Evolutionary conservation across 1,284 basidiomycete genomes (phyloP).

Genomic region (Clitocybe nebularis): DNA sequence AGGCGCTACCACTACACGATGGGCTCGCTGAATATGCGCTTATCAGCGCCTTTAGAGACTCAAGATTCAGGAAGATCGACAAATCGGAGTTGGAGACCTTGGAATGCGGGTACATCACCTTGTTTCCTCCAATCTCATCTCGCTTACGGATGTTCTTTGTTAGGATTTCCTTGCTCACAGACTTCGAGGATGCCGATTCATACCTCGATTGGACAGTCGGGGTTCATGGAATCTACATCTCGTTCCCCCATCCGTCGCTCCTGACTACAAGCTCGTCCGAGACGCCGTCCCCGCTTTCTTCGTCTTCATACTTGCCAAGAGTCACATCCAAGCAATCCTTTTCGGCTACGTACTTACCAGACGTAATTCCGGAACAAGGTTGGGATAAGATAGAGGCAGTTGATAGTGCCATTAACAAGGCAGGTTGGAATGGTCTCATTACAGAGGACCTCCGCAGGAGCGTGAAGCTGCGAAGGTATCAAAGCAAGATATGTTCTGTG

Average conservation of each 20-base stretch:
- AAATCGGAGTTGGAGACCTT: slow-evolving; percentile 73
- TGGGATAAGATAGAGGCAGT: slow-evolving; percentile 91
- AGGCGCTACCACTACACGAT: slow-evolving; percentile 68
- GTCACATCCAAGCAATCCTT: slow-evolving; percentile 57
- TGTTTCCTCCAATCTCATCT: too few species aligned
- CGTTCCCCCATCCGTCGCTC: slow-evolving; percentile 75
- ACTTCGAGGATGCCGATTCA: slow-evolving; percentile 82
- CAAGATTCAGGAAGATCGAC: slow-evolving; percentile 70
- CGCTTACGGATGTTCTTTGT: slow-evolving; percentile 3
- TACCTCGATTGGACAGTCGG: slow-evolving; percentile 94
- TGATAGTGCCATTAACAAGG: slow-evolving; percentile 89
- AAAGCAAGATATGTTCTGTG: slow-evolving; percentile 72
- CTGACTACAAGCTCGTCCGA: slow-evolving; percentile 52
- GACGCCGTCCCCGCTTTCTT: slow-evolving; percentile 66
- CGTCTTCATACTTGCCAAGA: slow-evolving; percentile 54
- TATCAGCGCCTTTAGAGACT: slow-evolving; percentile 76
- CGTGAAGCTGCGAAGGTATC: slow-evolving; percentile 81
- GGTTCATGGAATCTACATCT: slow-evolving; percentile 88
- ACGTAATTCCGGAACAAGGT: slow-evolving; percentile 89
- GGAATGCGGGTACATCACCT: slow-evolving; percentile 74
- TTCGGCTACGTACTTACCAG: slow-evolving; percentile 92
- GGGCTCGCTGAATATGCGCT: slow-evolving; percentile 90
- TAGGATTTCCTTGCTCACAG: slow-evolving; percentile 88
- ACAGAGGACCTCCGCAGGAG: slow-evolving; percentile 79
- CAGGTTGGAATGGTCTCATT: slow-evolving; percentile 82